These are phyloP conservation scores for Exophiala sp. DNA, from an alignment of 2,329 filamentous ascomycete genomes.

Conservation along the genomic window DNA sequence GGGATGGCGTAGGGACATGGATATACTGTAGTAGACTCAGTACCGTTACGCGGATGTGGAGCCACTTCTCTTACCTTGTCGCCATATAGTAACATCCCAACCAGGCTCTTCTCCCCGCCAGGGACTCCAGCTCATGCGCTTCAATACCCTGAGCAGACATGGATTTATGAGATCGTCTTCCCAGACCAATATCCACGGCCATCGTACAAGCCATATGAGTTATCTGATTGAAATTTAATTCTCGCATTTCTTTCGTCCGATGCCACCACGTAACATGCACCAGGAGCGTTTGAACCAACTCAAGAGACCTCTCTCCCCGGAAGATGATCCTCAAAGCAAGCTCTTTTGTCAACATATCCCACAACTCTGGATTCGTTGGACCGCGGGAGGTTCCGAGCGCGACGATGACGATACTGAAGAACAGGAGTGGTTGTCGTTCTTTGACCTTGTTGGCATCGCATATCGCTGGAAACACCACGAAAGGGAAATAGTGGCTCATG, in stretches of 20 bases:
- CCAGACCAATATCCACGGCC: slow-evolving; percentile 78
- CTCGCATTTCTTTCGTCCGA: slow-evolving; percentile 77
- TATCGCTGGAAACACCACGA: slow-evolving; percentile 54
- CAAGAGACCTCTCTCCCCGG: slow-evolving; percentile 73
- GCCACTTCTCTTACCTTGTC: slow-evolving; percentile 41
- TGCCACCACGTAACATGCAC: slow-evolving; percentile 78
- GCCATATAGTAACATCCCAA: slow-evolving; percentile 59
- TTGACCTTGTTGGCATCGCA: slow-evolving; percentile 53
- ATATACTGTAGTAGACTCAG: slow-evolving; percentile 36
- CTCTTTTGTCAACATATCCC: slow-evolving; percentile 66
- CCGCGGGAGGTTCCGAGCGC: slow-evolving; percentile 50
- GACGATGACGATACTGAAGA: slow-evolving; percentile 56
- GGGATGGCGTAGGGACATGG: slow-evolving; percentile 56
- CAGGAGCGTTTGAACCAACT: slow-evolving; percentile 74
- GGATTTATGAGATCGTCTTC: slow-evolving; percentile 48
- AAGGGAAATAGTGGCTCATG: slow-evolving; percentile 54
- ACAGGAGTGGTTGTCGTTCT: slow-evolving; percentile 56
- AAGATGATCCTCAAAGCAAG: slow-evolving; percentile 72
- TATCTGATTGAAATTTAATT: slow-evolving; percentile 85
- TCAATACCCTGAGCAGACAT: slow-evolving; percentile 35
- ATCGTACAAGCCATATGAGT: slow-evolving; percentile 76
- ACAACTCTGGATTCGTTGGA: slow-evolving; percentile 57
- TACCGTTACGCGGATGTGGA: background rate
- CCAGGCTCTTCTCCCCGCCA: slow-evolving; percentile 58
- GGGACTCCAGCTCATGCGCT: slow-evolving; percentile 38